phyloP scores from a whole-genome alignment of 2,329 filamentous ascomycete species.

The Ophiocordyceps camponoti-floridani region DNA sequence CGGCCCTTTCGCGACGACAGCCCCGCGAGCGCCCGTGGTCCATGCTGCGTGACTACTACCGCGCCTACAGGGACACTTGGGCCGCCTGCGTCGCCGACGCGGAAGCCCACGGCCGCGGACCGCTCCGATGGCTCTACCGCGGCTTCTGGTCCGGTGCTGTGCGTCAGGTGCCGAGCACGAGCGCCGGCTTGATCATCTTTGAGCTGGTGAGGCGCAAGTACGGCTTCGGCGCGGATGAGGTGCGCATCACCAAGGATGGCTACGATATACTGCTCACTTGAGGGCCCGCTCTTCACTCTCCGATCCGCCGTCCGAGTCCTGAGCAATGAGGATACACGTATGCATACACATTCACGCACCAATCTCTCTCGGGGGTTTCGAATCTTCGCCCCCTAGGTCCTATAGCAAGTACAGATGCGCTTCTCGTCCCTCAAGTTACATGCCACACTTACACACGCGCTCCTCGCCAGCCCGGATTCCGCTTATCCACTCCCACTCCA shows the following conservation, averaged over 20 bases:
- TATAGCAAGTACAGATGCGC: conserved; percentile 2
- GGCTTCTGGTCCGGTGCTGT: conserved; percentile 59
- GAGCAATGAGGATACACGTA: too few relatives aligned
- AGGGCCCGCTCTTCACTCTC: neutral
- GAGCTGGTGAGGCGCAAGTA: conserved; percentile 61
- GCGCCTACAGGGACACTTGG: conserved; percentile 52
- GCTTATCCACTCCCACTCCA: neutral
- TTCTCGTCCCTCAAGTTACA: conserved; percentile 3
- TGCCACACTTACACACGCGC: conserved; percentile 4
- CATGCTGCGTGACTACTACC: conserved; percentile 48
- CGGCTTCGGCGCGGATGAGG: conserved; percentile 41
- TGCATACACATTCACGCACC: too few relatives aligned
- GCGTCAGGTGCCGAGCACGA: conserved; percentile 59
- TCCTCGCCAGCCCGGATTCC: conserved; percentile 2
- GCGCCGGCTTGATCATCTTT: conserved; percentile 61
- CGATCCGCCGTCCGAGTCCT: too few relatives aligned
- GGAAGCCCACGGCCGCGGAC: conserved; percentile 31
- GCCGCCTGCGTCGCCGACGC: conserved; percentile 41
- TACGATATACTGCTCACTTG: conserved; percentile 48
- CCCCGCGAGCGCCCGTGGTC: conserved; percentile 20
- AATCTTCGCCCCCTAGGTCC: neutral
- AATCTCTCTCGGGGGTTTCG: neutral
- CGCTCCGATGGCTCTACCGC: conserved; percentile 47
- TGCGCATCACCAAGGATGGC: conserved; percentile 47
- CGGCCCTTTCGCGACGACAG: conserved; percentile 24